Conservation (phyloP, 2,329 filamentous ascomycete species). For the Cyphellophora europaea region DNA sequence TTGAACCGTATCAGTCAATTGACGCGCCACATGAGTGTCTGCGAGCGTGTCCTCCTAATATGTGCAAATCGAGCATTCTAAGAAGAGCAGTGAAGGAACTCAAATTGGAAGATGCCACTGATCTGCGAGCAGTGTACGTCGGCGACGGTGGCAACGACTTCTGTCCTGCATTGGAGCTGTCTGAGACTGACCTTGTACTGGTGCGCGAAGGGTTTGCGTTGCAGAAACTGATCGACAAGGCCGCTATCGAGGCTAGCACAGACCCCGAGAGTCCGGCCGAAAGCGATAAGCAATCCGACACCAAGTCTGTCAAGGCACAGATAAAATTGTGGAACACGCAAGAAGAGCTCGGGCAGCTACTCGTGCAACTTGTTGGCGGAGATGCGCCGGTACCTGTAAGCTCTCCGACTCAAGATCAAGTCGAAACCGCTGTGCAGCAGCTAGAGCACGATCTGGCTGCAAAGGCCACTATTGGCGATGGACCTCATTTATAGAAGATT, state of each 20-base stretch:
- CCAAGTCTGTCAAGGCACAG: not conserved
- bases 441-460: no score
- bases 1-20: not conserved
- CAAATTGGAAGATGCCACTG: not conserved
- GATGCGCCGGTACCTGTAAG: no score
- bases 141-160: slow-evolving; percentile 2
- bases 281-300: not conserved
- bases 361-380: not conserved
- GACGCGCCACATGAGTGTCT: not conserved
- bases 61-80: slow-evolving; percentile 1
- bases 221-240: slow-evolving; percentile 1
- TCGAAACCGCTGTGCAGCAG: no score
- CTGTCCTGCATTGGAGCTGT: not conserved
- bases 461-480: no score
- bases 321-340: slow-evolving; percentile 1
- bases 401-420: no score
- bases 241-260: not conserved
- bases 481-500: no score
- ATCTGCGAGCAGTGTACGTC: not conserved
- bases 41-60: not conserved
- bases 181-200: not conserved
- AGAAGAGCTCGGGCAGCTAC: not conserved
- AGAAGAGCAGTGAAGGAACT: not conserved
- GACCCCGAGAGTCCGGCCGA: not conserved
- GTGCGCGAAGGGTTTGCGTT: slow-evolving; percentile 1